These are phyloP conservation scores for Juglanconis sp. DNA, from an alignment of 2,329 filamentous ascomycete genomes.

Conservation along the genomic window DNA sequence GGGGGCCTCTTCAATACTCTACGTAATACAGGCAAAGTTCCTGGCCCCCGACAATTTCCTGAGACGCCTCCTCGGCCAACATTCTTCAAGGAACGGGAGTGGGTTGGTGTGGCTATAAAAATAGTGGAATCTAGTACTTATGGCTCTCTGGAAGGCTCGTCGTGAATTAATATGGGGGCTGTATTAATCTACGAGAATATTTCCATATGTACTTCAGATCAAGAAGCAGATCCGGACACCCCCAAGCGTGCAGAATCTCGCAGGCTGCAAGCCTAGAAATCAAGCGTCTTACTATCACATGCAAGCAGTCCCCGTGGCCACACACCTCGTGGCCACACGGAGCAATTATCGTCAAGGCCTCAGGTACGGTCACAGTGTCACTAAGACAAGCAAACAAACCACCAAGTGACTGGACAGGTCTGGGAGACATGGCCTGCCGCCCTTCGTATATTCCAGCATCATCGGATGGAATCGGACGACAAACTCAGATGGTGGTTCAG, in stretches of 20 bases:
- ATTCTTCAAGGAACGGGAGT: too few species aligned
- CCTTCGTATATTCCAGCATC: background rate
- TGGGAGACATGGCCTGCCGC: background rate
- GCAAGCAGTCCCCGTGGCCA: background rate
- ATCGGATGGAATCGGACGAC: background rate
- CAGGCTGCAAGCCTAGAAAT: slow-evolving; percentile 6
- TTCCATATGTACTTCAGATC: background rate
- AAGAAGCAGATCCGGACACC: background rate
- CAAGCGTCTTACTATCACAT: background rate
- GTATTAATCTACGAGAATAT: background rate
- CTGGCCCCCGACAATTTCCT: too few species aligned
- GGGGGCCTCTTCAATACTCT: too few species aligned
- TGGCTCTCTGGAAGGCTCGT: too few species aligned
- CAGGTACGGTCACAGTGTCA: background rate
- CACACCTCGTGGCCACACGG: background rate
- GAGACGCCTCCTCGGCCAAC: too few species aligned
- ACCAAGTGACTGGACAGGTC: background rate
- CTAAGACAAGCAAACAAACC: background rate
- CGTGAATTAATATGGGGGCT: background rate
- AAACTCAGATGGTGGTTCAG: background rate
- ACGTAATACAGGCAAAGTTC: too few species aligned
- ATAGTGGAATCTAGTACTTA: too few species aligned
- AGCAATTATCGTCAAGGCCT: background rate
- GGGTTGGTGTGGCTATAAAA: too few species aligned
- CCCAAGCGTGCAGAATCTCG: slow-evolving; percentile 2